Percentiles rank a stretch among this genome's conserved stretches.
These are phyloP conservation scores for Sorghum bicolor DNA, from an alignment of 176 grass and related monocot genomes.

Conservation along the genomic window Sorghum_bicolor_NCBIv3 NC_012876.2:65424001-65424500, in stretches of 20 bases:
- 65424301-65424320: conserved; percentile 28
- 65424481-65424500: not conserved
- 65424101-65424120: not conserved
- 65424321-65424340: conserved; percentile 11
- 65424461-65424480: conserved; percentile 33
- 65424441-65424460: conserved; percentile 39
- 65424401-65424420: conserved; percentile 49
- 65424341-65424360: conserved; percentile 1
- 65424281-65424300: conserved; percentile 39
- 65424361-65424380: not conserved
- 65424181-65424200: not conserved
- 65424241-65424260: not conserved
- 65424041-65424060: not conserved
- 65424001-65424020: too few relatives aligned
- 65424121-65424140: conserved; percentile 40
- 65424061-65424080: not conserved
- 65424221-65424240: not conserved
- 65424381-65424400: conserved; percentile 1
- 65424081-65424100: conserved; percentile 25
- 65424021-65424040: not conserved
- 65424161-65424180: conserved; percentile 25
- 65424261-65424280: conserved; percentile 47
- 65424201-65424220: not conserved
- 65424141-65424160: conserved; percentile 43
- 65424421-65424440: conserved; percentile 35